These are phyloP conservation scores for Salvia splendens DNA, from an alignment of 257 asterid species.

Conservation along the genomic window DNA sequence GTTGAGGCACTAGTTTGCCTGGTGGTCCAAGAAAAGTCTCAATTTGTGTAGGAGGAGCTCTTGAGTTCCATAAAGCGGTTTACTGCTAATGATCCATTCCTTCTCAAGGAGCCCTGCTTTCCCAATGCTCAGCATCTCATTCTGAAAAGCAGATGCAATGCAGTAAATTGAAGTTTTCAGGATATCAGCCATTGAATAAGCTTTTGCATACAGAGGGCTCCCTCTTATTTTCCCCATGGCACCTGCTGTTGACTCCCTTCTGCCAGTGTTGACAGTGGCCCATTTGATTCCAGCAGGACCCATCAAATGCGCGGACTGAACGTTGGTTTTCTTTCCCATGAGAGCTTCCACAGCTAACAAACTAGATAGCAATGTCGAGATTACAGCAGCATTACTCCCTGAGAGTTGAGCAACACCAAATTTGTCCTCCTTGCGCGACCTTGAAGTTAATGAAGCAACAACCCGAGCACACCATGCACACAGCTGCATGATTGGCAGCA, in stretches of 20 bases:
- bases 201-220: constrained; percentile 68
- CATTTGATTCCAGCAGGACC: constrained; percentile 87
- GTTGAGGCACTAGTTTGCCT: constrained; percentile 49
- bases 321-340: constrained; percentile 81
- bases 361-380: constrained; percentile 69
- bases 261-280: constrained; percentile 77
- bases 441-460: constrained; percentile 71
- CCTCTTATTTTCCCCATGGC: constrained; percentile 67
- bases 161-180: constrained; percentile 73
- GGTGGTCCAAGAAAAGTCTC: constrained; percentile 72
- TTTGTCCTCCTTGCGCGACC: constrained; percentile 85
- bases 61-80: constrained; percentile 68
- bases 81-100: constrained; percentile 72
- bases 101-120: constrained; percentile 75
- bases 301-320: constrained; percentile 59
- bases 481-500: constrained; percentile 54
- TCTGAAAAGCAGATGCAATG: constrained; percentile 69
- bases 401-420: constrained; percentile 94
- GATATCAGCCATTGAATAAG: constrained; percentile 77
- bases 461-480: constrained; percentile 82
- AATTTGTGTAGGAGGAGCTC: constrained; percentile 85
- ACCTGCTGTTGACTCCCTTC: constrained; percentile 60
- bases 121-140: constrained; percentile 70
- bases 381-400: constrained; percentile 75
- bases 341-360: constrained; percentile 80